Conservation (phyloP, 2,329 filamentous ascomycete genomes). For the Fusarium austroafricanum region DNA sequence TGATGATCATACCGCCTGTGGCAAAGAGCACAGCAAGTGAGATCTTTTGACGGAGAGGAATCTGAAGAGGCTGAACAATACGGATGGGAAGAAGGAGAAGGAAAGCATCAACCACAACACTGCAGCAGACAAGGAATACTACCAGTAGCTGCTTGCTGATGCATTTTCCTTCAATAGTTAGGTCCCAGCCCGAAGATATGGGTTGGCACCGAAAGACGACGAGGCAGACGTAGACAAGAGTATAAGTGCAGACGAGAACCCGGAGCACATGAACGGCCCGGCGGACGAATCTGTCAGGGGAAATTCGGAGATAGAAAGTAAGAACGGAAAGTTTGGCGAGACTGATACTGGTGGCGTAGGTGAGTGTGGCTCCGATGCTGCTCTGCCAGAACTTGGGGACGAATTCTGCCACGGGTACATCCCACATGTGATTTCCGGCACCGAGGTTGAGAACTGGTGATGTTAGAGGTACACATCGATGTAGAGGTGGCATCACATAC, state of each 20-base stretch:
- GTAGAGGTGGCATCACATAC: slow-evolving; percentile 24
- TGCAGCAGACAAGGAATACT: slow-evolving; percentile 47
- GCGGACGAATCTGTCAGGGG: slow-evolving; percentile 38
- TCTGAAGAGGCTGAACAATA: slow-evolving; percentile 58
- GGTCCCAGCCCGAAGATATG: slow-evolving; percentile 57
- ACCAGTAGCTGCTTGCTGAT: slow-evolving; percentile 52
- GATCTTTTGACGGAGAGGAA: slow-evolving; percentile 61
- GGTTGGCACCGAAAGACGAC: slow-evolving; percentile 57
- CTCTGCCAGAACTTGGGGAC: slow-evolving; percentile 46
- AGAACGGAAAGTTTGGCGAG: slow-evolving; percentile 59
- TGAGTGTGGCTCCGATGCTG: slow-evolving; percentile 53
- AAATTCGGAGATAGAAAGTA: slow-evolving; percentile 59
- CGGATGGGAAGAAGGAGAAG: slow-evolving; percentile 59
- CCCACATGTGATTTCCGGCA: slow-evolving; percentile 48
- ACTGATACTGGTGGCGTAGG: slow-evolving; percentile 56
- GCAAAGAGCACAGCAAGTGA: slow-evolving; percentile 61
- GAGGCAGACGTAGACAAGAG: slow-evolving; percentile 53
- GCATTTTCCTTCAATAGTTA: slow-evolving; percentile 52
- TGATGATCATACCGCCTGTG: slow-evolving; percentile 47
- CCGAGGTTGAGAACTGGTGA: slow-evolving; percentile 41
- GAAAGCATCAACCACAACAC: slow-evolving; percentile 60
- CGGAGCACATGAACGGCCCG: slow-evolving; percentile 45
- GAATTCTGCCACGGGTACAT: slow-evolving; percentile 36
- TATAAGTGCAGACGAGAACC: slow-evolving; percentile 54
- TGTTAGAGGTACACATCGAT: background rate